Base-by-base conservation (phyloP, 2,329 filamentous ascomycete species). In the Aspergillus japonicus region DNA sequence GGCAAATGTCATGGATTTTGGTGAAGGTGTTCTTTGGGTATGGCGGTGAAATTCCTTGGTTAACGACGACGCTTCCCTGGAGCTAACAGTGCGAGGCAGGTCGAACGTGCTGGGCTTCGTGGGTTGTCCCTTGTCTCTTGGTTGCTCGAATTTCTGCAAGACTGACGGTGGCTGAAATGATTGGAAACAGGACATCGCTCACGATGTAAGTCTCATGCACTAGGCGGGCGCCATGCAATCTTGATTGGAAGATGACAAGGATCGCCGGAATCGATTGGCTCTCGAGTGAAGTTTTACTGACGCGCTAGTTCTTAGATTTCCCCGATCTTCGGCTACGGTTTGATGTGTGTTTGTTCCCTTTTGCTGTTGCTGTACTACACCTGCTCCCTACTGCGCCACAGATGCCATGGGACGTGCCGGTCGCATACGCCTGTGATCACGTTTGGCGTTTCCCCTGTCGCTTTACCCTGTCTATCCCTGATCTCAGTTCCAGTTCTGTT, bases 21-120 rank as follows among this genome's bases (percentile, higher is more conserved):
- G 79, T 86, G 64, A 85, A 87, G 62, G 85, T 87, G 33, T 87
- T 87, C 73, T 87, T 87, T 71, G 85, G 85, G 76, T 79, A 73
- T 66, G 73, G 63, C 71, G 69, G 68, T 70, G 60, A 71, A 65
- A 47, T 57, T 29, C 19, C 48, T 57, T 57, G 56, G 54, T 59
- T 61, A 21, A 62, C 54, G 52, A 62, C 59, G 26, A 29, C 26
- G 7, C 63, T 63, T 62, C 64, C 48, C 54, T 65, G 59, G 51
- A 23, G 62, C 69, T 73, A 64, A 77, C 63, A 26, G 31, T 57
- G 58, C 59, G 61, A 69, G 61, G 56, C 67, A 77, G 75, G 62
- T 85, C 82, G 53, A 83, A 80, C 62, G 83, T 83, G 66, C 75
- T 86, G 56, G 84, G 85, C 53, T 85, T 87, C 67, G 84, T 86